Percentiles rank a stretch among this genome's conserved stretches.
Evolutionary conservation across 164 flowering plant genomes (phyloP).

Genomic region (Cinnamomum chago): DNA sequence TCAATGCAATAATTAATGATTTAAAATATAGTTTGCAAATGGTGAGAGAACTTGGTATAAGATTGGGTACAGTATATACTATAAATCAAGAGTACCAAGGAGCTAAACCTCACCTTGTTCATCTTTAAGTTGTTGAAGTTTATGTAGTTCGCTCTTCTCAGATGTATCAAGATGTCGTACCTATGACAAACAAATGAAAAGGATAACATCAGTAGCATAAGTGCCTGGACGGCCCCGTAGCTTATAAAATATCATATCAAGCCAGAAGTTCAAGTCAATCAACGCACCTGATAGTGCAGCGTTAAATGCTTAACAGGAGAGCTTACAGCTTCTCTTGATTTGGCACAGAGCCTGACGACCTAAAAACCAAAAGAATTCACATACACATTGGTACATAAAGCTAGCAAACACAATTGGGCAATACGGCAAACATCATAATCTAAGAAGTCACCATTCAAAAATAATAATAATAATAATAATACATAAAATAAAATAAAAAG

Average conservation of each 20-base stretch:
- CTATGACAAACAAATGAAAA: constrained; percentile 32
- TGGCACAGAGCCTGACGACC: constrained; percentile 99
- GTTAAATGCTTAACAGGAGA: constrained; percentile 99
- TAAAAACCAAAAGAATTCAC: constrained; percentile 17
- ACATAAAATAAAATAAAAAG: too few relatives aligned
- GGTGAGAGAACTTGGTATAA: too few relatives aligned
- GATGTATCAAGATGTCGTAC: constrained; percentile 99
- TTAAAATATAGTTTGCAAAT: too few relatives aligned
- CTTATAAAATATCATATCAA: neutral
- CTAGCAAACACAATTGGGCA: too few relatives aligned
- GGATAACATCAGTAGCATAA: neutral
- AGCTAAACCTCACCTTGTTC: constrained; percentile 68
- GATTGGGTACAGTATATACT: neutral
- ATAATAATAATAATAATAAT: too few relatives aligned
- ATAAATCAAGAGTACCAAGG: neutral
- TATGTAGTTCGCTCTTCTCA: constrained; percentile 98
- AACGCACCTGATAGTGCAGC: constrained; percentile 90
- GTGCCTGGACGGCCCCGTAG: neutral
- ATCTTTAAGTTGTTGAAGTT: constrained; percentile 94
- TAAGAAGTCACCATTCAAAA: too few relatives aligned
- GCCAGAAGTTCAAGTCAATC: neutral
- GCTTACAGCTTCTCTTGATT: constrained; percentile 99
- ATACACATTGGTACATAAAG: too few relatives aligned
- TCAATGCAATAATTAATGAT: neutral
- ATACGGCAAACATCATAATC: too few relatives aligned